phyloP scores from a whole-genome alignment of 1,284 basidiomycete genomes.

The Volvariella surrecta region DNA sequence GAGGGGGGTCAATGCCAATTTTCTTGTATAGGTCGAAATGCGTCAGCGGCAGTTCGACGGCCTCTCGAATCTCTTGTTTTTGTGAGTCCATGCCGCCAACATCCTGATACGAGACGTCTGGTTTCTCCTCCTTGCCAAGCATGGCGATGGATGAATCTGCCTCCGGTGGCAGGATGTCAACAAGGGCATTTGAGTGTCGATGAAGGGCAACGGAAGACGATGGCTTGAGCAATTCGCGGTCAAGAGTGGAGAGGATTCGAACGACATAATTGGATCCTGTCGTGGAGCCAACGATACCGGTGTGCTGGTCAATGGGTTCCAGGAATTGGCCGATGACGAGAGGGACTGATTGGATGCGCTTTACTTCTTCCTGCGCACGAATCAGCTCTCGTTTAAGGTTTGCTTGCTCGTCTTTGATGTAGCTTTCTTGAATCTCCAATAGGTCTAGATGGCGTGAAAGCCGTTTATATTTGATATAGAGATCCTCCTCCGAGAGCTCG shows the following conservation, averaged over 20 bases:
- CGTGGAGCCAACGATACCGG: slow-evolving; percentile 96
- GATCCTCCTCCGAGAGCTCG: slow-evolving; percentile 85
- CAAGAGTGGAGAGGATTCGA: slow-evolving; percentile 93
- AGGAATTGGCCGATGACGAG: slow-evolving; percentile 99
- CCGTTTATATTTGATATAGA: slow-evolving; percentile 95
- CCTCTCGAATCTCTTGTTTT: slow-evolving; percentile 99
- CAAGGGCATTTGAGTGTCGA: slow-evolving; percentile 96
- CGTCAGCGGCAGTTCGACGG: slow-evolving; percentile 95
- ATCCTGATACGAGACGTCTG: slow-evolving; percentile 84
- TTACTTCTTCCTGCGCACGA: slow-evolving; percentile 98
- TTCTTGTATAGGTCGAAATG: slow-evolving; percentile 99
- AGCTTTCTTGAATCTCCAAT: slow-evolving; percentile 92
- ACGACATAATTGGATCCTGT: slow-evolving; percentile 99
- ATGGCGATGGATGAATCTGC: slow-evolving; percentile 97
- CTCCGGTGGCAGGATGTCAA: slow-evolving; percentile 97
- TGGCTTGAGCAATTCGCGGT: slow-evolving; percentile 95
- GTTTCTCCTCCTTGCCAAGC: slow-evolving; percentile 90
- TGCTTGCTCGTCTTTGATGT: slow-evolving; percentile 98
- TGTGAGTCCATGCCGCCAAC: slow-evolving; percentile 97
- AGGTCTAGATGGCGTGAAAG: slow-evolving; percentile 90
- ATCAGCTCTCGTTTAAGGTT: slow-evolving; percentile 98
- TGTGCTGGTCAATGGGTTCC: slow-evolving; percentile 97
- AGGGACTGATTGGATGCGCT: slow-evolving; percentile 97
- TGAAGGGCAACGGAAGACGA: slow-evolving; percentile 97
- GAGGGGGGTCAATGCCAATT: slow-evolving; percentile 98